These are phyloP conservation scores for Xylaria sp. DNA, from an alignment of 2,329 filamentous ascomycete genomes.

Conservation along the genomic window DNA sequence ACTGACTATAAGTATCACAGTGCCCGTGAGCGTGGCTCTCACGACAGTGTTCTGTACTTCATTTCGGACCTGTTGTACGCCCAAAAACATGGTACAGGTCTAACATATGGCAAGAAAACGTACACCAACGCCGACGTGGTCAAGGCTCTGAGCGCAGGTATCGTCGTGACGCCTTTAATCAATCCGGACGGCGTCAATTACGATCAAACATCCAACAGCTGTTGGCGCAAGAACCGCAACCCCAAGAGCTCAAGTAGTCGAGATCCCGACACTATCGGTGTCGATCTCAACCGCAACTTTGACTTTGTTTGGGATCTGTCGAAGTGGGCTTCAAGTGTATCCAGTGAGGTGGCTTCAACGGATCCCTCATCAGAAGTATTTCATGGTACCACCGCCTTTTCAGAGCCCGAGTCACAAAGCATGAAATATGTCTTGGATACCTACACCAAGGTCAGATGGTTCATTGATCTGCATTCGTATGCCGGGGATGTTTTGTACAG, in stretches of 20 bases:
- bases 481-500: conserved; percentile 64
- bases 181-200: conserved; percentile 66
- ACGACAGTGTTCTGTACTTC: conserved; percentile 68
- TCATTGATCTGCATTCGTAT: conserved; percentile 68
- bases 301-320: conserved; percentile 67
- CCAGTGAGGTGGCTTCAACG: conserved; percentile 54
- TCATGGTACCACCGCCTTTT: conserved; percentile 62
- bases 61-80: conserved; percentile 67
- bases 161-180: conserved; percentile 64
- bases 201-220: conserved; percentile 61
- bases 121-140: conserved; percentile 65
- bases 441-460: conserved; percentile 64
- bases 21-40: conserved; percentile 67
- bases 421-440: conserved; percentile 64
- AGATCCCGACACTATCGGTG: conserved; percentile 52
- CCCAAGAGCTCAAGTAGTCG: conserved; percentile 51
- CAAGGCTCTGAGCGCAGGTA: conserved; percentile 62
- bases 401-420: conserved; percentile 67
- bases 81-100: conserved; percentile 59
- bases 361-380: conserved; percentile 60
- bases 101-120: conserved; percentile 62
- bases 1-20: neutral
- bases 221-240: conserved; percentile 69
- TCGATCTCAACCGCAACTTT: conserved; percentile 69
- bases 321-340: conserved; percentile 55